Percentiles rank a stretch among this genome's conserved stretches.
These are phyloP conservation scores for Cylindrotheca fusiformis DNA, from an alignment of 108 stramenopile genomes.

Conservation along the genomic window DNA sequence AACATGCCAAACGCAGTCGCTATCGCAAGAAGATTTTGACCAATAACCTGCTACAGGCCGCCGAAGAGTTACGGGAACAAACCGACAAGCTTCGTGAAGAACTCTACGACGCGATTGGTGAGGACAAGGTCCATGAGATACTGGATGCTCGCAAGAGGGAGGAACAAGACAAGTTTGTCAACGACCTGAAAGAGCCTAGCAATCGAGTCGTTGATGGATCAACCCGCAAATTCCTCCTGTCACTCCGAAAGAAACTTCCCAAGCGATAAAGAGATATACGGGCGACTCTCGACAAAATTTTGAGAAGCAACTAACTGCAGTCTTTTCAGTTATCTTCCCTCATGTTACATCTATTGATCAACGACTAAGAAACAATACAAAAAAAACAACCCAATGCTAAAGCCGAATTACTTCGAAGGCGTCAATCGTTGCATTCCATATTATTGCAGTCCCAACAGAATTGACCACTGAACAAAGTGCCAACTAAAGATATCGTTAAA, in stretches of 20 bases:
- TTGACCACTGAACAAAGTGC: no score
- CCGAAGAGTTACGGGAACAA: slow-evolving; percentile 64
- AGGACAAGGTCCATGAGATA: background rate
- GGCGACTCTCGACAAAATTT: background rate
- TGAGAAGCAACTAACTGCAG: background rate
- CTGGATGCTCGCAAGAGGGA: background rate
- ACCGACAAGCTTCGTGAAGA: slow-evolving; percentile 58
- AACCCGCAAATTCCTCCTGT: background rate
- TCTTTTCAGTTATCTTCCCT: no score
- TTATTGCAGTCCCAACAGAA: no score
- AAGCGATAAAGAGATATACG: no score
- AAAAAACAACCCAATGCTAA: no score
- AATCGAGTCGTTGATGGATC: background rate
- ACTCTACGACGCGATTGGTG: background rate
- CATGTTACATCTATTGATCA: no score
- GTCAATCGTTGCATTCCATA: no score
- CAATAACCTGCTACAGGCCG: slow-evolving; percentile 80
- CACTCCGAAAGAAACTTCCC: background rate
- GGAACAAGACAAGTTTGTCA: background rate
- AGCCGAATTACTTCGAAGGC: no score
- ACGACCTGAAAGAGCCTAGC: background rate
- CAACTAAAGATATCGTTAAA: no score
- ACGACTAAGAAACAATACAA: no score
- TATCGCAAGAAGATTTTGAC: slow-evolving; percentile 92
- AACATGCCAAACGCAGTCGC: slow-evolving; percentile 86